These are phyloP conservation scores for Protomyces lactucae-debilis DNA, from an alignment of 1,139 yeast genomes.

Conservation along the genomic window DNA sequence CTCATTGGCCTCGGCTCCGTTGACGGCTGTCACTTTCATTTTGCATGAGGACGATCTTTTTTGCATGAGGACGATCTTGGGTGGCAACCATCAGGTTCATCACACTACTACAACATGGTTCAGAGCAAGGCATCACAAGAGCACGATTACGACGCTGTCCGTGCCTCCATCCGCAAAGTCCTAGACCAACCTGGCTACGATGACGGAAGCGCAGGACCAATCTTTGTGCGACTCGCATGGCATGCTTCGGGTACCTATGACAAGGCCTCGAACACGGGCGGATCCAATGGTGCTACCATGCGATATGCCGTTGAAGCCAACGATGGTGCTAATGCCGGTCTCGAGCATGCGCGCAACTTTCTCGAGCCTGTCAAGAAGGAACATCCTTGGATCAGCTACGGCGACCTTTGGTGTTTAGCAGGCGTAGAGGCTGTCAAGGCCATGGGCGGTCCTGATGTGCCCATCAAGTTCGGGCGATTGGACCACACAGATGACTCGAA, in stretches of 20 bases:
- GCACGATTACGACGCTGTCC: constrained; percentile 44
- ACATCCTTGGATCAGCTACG: constrained; percentile 75
- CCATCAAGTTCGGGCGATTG: constrained; percentile 44
- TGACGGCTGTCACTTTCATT: no score
- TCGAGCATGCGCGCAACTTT: constrained; percentile 59
- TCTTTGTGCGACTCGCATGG: constrained; percentile 69
- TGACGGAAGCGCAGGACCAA: constrained; percentile 66
- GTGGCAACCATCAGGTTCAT: background rate
- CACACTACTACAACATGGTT: background rate
- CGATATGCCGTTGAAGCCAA: constrained; percentile 38
- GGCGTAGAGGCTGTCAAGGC: constrained; percentile 87
- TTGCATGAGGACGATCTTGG: background rate
- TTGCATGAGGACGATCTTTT: background rate
- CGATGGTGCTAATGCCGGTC: constrained; percentile 59
- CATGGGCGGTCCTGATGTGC: constrained; percentile 82
- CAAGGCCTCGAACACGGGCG: constrained; percentile 58
- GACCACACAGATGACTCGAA: constrained; percentile 51
- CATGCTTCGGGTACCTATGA: constrained; percentile 62
- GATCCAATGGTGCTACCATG: constrained; percentile 83
- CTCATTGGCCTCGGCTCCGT: background rate
- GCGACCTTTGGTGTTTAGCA: constrained; percentile 82
- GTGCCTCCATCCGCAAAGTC: constrained; percentile 72
- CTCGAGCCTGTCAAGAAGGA: constrained; percentile 55
- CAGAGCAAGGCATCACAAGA: constrained; percentile 15
- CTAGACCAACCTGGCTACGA: constrained; percentile 69